Evolutionary conservation across 257 asterid genomes (phyloP).

Genomic region (Rehmannia glutinosa): DNA sequence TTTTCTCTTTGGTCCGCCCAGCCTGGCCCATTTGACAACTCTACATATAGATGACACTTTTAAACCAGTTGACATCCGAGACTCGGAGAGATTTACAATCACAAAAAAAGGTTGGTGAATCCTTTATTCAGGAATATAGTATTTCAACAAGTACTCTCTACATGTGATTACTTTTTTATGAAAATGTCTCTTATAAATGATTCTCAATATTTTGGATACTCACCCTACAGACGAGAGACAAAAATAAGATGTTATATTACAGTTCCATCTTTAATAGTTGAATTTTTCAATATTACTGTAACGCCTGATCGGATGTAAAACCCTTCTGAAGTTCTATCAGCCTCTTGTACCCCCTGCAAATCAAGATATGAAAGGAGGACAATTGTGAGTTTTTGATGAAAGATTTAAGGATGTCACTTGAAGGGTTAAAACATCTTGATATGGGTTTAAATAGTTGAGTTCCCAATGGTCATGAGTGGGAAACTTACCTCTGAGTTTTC

Average conservation of each 20-base stretch:
- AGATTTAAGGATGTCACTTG: neutral
- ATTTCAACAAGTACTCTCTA: neutral
- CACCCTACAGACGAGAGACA: slow-evolving; percentile 18
- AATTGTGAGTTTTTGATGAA: slow-evolving; percentile 17
- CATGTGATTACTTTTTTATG: too few relatives aligned
- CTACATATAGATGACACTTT: neutral
- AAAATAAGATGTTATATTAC: slow-evolving; percentile 45
- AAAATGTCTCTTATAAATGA: neutral
- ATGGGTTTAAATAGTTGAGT: too few relatives aligned
- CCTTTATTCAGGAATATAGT: neutral
- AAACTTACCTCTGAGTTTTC: slow-evolving; percentile 80
- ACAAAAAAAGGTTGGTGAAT: too few relatives aligned
- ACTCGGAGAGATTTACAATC: too few relatives aligned
- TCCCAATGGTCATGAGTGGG: neutral
- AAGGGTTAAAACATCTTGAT: neutral
- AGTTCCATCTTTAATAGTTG: slow-evolving; percentile 75
- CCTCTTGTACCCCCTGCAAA: slow-evolving; percentile 90
- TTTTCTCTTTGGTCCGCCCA: too few relatives aligned
- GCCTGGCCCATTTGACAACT: too few relatives aligned
- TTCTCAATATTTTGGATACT: slow-evolving; percentile 15
- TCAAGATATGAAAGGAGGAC: slow-evolving; percentile 12
- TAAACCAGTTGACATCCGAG: neutral
- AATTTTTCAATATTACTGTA: slow-evolving; percentile 62
- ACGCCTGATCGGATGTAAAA: slow-evolving; percentile 88
- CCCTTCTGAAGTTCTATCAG: slow-evolving; percentile 92